Percentiles rank a stretch among this genome's conserved stretches.
Conservation (phyloP, 441 rosid species). For the Sinapis alba region DNA sequence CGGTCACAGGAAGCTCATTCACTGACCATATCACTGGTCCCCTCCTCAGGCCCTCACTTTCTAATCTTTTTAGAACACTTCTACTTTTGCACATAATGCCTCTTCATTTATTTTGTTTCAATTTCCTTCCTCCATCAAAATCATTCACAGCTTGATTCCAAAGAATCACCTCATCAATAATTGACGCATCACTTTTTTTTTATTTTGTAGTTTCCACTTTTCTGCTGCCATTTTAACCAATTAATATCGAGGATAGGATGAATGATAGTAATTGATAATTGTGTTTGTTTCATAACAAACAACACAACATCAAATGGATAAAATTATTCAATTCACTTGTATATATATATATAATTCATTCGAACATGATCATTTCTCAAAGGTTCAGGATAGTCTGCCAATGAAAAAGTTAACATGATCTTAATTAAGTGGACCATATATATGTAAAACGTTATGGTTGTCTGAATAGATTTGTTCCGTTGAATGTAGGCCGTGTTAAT, state of each 20-base stretch:
- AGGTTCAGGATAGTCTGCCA: constrained; percentile 21
- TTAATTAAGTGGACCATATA: constrained; percentile 7
- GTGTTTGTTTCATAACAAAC: constrained; percentile 30
- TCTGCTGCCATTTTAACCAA: constrained; percentile 28
- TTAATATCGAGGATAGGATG: neutral
- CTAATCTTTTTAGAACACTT: constrained; percentile 8
- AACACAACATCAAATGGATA: constrained; percentile 1
- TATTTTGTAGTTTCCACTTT: constrained; percentile 16
- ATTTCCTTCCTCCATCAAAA: neutral
- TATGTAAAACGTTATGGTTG: neutral
- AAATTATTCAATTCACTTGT: constrained; percentile 1
- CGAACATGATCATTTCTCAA: constrained; percentile 14
- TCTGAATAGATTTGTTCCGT: neutral
- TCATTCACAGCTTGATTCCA: constrained; percentile 20
- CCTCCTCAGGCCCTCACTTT: neutral
- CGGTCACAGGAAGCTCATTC: constrained; percentile 2
- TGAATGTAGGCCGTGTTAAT: too few relatives aligned
- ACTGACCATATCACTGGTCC: neutral
- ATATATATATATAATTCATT: neutral
- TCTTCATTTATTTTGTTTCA: neutral
- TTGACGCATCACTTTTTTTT: neutral
- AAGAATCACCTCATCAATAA: constrained; percentile 17
- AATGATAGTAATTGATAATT: neutral
- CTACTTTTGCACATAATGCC: constrained; percentile 5
- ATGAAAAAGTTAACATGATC: constrained; percentile 16